Evolutionary conservation across 1,284 basidiomycete species (phyloP), one percentile per base, ranked within the genome.

Genomic region (Naganishia liquefaciens): DNA sequence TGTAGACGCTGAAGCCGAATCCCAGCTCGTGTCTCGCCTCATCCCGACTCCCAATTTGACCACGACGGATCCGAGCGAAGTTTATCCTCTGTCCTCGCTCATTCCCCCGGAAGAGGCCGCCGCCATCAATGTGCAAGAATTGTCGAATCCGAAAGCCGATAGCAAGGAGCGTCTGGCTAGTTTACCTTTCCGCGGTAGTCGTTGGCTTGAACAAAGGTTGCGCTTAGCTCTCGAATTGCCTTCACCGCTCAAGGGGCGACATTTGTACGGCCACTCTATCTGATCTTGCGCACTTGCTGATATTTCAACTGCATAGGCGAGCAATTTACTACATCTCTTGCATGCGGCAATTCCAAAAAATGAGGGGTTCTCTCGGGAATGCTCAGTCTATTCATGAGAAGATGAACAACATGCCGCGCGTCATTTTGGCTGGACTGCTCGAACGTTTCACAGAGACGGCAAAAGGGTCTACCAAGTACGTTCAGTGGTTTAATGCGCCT

Each of bases 271-370:
- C 5, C 5, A 11, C 13, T 15, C 21, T 42, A n/a, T n/a, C n/a
- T n/a, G n/a, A n/a, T 25, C 10, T 19, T 39, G 17, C 10, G 13
- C 51, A 37, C 39, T 21, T 17, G 51, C 30, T 44, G 39, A 51
- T 61, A 19, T n/a, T 40, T 13, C 3, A 5, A 25, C 7, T 33
- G 13, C 43, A 5, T 70, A 93, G 91, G 60, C 89, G 87, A 79
- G 84, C 88, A 44, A 70, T 93, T 21, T 80, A 88, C 65, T 93
- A 93, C 77, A 86, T 93, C 68, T 86, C 91, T 0, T 80, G 84
- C 15, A 85, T 96, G 72, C 5, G 63, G 43, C 57, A 55, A 28
- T 53, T 68, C 25, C 42, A 64, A 21, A 68, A 57, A 47, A 33
- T 62, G 66, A 51, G 51, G 43, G 62, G 37, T 19, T 27, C 47